Percentiles rank a stretch among this genome's conserved stretches.
Evolutionary conservation across 1,139 yeast species (phyloP).

Genomic region (Groenewaldozyma auringiensis): DNA sequence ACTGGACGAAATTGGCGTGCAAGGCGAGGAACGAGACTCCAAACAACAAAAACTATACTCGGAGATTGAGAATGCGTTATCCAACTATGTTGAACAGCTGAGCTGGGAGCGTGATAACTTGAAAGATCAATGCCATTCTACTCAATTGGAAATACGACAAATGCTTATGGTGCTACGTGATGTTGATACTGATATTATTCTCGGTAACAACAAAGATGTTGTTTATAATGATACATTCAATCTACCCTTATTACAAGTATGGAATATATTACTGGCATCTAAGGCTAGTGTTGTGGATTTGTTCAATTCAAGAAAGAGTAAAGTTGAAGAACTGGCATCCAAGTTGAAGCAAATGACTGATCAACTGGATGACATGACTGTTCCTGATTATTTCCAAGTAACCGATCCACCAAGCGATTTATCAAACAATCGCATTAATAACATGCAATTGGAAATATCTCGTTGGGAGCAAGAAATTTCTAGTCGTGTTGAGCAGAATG

Average conservation of each 20-base stretch:
- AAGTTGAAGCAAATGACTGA: slow-evolving; percentile 14
- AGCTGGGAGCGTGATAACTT: slow-evolving; percentile 26
- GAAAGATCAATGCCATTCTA: slow-evolving; percentile 20
- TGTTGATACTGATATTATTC: slow-evolving; percentile 14
- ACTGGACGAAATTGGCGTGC: slow-evolving; percentile 31
- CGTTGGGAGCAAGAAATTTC: slow-evolving; percentile 24
- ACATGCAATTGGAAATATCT: slow-evolving; percentile 24
- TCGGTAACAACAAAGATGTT: slow-evolving; percentile 11
- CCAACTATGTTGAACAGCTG: slow-evolving; percentile 25
- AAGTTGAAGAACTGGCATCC: slow-evolving; percentile 18
- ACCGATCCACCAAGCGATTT: slow-evolving; percentile 11
- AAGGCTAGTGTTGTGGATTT: not conserved
- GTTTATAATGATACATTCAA: not conserved
- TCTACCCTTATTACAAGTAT: not conserved
- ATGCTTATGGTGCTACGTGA: slow-evolving; percentile 28
- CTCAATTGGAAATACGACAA: slow-evolving; percentile 19
- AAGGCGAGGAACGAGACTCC: slow-evolving; percentile 21
- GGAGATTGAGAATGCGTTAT: slow-evolving; percentile 28
- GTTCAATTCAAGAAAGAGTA: slow-evolving; percentile 1
- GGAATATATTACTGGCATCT: not conserved
- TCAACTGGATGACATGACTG: slow-evolving; percentile 19
- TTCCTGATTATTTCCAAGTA: slow-evolving; percentile 11
- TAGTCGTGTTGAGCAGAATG: slow-evolving; percentile 19
- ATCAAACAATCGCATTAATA: slow-evolving; percentile 17
- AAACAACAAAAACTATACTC: slow-evolving; percentile 28